phyloP scores from a whole-genome alignment of 2,329 filamentous ascomycete species.

The Pyricularia sp. region DNA sequence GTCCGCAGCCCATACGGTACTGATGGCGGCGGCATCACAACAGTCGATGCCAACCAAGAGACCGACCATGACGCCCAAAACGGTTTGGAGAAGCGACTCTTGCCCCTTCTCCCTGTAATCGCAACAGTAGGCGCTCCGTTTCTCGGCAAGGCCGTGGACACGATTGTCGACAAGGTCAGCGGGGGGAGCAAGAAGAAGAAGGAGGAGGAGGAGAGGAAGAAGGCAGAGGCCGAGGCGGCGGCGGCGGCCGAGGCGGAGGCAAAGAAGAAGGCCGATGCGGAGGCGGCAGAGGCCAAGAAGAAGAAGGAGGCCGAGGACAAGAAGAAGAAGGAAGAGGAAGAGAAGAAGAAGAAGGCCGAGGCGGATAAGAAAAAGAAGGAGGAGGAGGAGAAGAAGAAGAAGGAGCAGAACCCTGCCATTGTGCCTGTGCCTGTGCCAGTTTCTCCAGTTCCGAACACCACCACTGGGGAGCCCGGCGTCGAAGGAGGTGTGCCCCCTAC shows the following conservation, averaged over 20 bases:
- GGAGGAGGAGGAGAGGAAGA: neutral
- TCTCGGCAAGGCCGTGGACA: neutral
- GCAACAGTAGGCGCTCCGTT: neutral
- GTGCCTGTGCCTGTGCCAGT: neutral
- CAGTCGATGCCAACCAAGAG: neutral
- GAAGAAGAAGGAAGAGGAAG: neutral
- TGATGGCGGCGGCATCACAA: neutral
- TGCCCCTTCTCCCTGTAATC: neutral
- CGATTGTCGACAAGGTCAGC: neutral
- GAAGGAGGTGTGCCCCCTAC: neutral
- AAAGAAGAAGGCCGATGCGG: neutral
- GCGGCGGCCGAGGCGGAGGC: neutral
- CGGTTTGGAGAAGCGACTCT: neutral
- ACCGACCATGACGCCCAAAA: neutral
- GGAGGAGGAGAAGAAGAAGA: neutral
- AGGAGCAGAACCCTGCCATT: neutral
- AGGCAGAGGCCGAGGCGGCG: neutral
- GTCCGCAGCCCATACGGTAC: neutral
- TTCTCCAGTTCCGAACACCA: neutral
- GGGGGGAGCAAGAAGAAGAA: neutral
- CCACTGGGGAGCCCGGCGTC: neutral
- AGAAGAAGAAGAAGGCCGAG: neutral
- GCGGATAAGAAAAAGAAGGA: neutral
- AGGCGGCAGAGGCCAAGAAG: neutral
- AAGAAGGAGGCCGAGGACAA: neutral